Base-by-base conservation (phyloP, 2,329 filamentous ascomycete genomes). In the Stachybotrys elegans region DNA sequence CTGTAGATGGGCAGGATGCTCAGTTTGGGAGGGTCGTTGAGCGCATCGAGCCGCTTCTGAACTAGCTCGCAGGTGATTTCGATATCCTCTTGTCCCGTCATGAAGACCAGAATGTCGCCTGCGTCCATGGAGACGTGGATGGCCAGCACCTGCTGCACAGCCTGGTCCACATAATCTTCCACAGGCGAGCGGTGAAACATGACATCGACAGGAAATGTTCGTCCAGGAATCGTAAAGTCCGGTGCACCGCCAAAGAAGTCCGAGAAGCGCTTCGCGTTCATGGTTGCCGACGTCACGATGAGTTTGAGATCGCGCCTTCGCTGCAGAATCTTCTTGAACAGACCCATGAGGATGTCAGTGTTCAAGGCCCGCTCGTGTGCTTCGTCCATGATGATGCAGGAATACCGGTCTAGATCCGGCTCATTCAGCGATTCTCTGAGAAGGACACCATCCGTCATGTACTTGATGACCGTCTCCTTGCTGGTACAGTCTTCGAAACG, bases 301-400 rank as follows among this genome's bases (percentile, higher is more conserved):
- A 98, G 73, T 65, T 97, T 98, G 39, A 98, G 72, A 58, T 98
- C 93, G 57, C 90, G 80, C 48, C 94, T 80, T 42, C 92, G 78
- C 50, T 92, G 86, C 38, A 98, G 70, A 4, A 98, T 92, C 67
- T 98, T 98, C 65, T 97, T 98, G 70, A 98, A 92, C 22, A 98
- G 70, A 1, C 93, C 93, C 88, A 98, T 95, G 13, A 98, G 71
- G 16, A 98, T 92, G 63, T 98, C 93, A 0, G 93, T 98, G 59
- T 98, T 97, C 40, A 98, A 70, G 1, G 93, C 92, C 63, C 93
- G 81, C 66, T 98, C 93, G 75, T 98, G 93, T 5, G 93, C 94
- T 70, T 98, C 93, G 61, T 98, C 93, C 93, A 98, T 98, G 66
- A 98, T 98, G 57, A 98, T 90, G 62, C 91, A 96, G 13, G 92